Evolutionary conservation across 1,284 basidiomycete species (phyloP).

Genomic region (Tremellales sp.): DNA sequence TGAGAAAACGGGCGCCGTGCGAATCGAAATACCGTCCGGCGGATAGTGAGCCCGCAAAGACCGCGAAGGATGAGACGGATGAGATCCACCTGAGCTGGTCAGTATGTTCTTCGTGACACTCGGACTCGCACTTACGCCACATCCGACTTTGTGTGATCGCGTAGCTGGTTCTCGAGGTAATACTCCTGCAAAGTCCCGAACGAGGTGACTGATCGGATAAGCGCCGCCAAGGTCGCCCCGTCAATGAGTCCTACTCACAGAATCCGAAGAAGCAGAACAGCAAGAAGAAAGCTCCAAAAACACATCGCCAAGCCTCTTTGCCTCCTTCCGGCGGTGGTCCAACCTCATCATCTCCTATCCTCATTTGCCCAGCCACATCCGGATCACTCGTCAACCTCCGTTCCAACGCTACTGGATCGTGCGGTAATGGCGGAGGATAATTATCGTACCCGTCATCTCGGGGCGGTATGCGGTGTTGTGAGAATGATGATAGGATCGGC

Average conservation of each 20-base stretch:
- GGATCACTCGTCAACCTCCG: slow-evolving; percentile 22
- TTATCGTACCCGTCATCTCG: slow-evolving; percentile 30
- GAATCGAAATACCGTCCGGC: slow-evolving; percentile 43
- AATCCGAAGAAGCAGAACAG: slow-evolving; percentile 44
- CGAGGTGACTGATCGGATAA: neutral
- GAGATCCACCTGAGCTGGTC: slow-evolving; percentile 34
- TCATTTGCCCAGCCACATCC: slow-evolving; percentile 27
- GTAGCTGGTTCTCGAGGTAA: slow-evolving; percentile 38
- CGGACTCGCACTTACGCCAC: slow-evolving; percentile 30
- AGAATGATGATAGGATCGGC: neutral
- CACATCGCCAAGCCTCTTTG: slow-evolving; percentile 40
- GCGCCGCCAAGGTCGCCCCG: neutral
- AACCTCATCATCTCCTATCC: slow-evolving; percentile 16
- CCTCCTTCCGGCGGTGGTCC: slow-evolving; percentile 47
- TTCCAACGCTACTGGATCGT: slow-evolving; percentile 13
- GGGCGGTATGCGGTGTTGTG: slow-evolving; percentile 9
- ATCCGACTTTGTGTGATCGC: slow-evolving; percentile 27
- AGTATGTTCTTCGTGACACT: neutral
- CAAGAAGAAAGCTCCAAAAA: slow-evolving; percentile 33
- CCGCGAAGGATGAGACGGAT: slow-evolving; percentile 32
- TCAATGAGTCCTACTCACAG: slow-evolving; percentile 23
- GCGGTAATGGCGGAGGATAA: slow-evolving; percentile 22
- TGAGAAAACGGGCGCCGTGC: slow-evolving; percentile 34
- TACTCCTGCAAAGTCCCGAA: slow-evolving; percentile 10
- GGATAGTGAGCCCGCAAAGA: slow-evolving; percentile 32